These are phyloP conservation scores for Ceratocystiopsis sp. DNA, from an alignment of 2,329 filamentous ascomycete genomes.

Conservation along the genomic window DNA sequence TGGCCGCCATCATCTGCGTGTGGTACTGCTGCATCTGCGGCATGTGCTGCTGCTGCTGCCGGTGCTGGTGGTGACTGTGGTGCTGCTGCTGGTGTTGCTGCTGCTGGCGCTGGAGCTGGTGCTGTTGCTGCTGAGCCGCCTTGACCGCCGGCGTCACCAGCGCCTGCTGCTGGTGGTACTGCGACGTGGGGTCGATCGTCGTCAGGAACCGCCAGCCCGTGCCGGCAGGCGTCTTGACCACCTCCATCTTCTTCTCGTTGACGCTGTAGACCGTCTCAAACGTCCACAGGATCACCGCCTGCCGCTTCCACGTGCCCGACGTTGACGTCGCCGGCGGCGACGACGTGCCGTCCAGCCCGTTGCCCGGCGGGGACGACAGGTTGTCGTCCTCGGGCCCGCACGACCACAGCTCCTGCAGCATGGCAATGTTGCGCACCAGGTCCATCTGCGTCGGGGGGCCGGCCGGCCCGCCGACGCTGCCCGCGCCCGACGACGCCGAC, in stretches of 20 bases:
- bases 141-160: slow-evolving; percentile 14
- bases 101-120: slow-evolving; percentile 1
- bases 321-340: background rate
- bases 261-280: slow-evolving; percentile 34
- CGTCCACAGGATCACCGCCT: slow-evolving; percentile 45
- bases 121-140: background rate
- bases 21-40: background rate
- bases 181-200: slow-evolving; percentile 40
- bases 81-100: slow-evolving; percentile 1
- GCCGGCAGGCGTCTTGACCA: slow-evolving; percentile 31
- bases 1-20: background rate
- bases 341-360: background rate
- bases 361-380: slow-evolving; percentile 8
- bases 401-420: slow-evolving; percentile 52
- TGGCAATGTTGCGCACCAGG: slow-evolving; percentile 42
- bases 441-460: slow-evolving; percentile 29
- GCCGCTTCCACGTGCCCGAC: slow-evolving; percentile 31
- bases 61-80: slow-evolving; percentile 1
- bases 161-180: slow-evolving; percentile 35
- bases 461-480: slow-evolving; percentile 5
- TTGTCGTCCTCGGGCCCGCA: slow-evolving; percentile 21
- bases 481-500: slow-evolving; percentile 8
- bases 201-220: slow-evolving; percentile 47
- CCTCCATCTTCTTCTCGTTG: slow-evolving; percentile 24
- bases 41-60: slow-evolving; percentile 1